Conservation (phyloP, 257 asterid genomes). For the Marsdenia floribunda region DNA sequence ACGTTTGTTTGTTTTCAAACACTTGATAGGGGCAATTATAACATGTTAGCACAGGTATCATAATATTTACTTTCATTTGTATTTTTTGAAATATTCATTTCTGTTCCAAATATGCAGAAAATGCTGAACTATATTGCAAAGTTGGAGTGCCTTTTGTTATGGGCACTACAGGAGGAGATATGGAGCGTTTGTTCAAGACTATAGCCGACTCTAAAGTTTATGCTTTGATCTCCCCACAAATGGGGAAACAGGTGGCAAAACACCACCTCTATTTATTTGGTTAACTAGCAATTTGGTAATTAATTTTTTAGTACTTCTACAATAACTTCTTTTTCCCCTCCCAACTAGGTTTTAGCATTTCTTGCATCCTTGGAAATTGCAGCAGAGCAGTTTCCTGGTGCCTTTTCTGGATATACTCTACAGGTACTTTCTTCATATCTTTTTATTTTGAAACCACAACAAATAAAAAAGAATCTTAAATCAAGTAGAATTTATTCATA, state of each 20-base stretch:
- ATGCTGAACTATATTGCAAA: conserved; percentile 82
- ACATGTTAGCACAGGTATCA: background rate
- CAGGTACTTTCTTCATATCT: conserved; percentile 40
- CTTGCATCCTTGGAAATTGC: conserved; percentile 92
- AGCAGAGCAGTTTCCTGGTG: conserved; percentile 94
- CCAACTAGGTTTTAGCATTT: conserved; percentile 81
- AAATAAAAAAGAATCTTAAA: background rate
- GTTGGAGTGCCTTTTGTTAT: conserved; percentile 94
- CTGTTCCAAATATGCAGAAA: conserved; percentile 36
- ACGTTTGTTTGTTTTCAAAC: background rate
- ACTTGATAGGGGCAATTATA: background rate
- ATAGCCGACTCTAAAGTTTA: conserved; percentile 59
- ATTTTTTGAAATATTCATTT: background rate
- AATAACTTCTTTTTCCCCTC: conserved; percentile 9
- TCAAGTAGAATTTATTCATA: background rate
- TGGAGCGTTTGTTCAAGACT: conserved; percentile 72
- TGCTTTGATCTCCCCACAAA: conserved; percentile 99
- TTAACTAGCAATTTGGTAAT: background rate
- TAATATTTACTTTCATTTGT: background rate
- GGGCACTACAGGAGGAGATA: conserved; percentile 99
- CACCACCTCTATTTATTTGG: background rate
- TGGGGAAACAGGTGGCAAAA: conserved; percentile 91
- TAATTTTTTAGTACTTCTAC: background rate
- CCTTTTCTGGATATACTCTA: conserved; percentile 82
- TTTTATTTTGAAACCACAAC: background rate